phyloP scores from a whole-genome alignment of 1,284 basidiomycete genomes.

The Marasmius sp. region DNA sequence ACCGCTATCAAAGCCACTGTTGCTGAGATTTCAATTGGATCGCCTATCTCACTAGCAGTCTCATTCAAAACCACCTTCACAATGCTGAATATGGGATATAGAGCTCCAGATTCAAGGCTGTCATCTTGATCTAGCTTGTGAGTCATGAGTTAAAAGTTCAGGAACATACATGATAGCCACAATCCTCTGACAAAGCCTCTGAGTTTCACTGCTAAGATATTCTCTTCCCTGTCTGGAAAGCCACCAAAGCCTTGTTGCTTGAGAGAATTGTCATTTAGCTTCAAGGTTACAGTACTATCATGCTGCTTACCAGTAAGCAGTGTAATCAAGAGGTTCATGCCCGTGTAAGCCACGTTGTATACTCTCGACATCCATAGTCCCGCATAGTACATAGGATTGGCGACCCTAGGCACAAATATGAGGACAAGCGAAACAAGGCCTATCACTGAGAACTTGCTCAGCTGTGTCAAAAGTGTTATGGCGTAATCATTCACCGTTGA shows the following conservation, averaged over 20 bases:
- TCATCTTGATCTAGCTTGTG: no score
- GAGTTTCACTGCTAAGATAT: not conserved
- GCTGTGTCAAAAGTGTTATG: not conserved
- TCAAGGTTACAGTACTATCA: not conserved
- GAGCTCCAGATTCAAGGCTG: no score
- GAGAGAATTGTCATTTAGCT: not conserved
- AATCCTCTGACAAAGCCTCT: not conserved
- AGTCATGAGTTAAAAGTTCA: no score
- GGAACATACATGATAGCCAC: not conserved
- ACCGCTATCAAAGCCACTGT: not conserved
- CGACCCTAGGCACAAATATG: not conserved
- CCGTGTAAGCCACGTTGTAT: not conserved
- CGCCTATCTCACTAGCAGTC: no score
- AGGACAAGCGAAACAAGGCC: not conserved
- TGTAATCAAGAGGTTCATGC: not conserved
- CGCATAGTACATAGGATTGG: not conserved
- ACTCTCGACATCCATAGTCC: not conserved
- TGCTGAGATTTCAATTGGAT: no score
- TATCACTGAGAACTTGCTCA: not conserved
- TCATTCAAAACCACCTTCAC: no score
- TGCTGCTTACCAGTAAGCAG: not conserved
- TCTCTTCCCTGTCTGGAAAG: not conserved
- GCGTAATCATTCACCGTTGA: not conserved
- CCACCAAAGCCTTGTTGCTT: not conserved
- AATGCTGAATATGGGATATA: no score